Percentiles rank a stretch among this genome's conserved stretches.
phyloP scores from a whole-genome alignment of 1,139 yeast species.

The Taphrina communis region DNA sequence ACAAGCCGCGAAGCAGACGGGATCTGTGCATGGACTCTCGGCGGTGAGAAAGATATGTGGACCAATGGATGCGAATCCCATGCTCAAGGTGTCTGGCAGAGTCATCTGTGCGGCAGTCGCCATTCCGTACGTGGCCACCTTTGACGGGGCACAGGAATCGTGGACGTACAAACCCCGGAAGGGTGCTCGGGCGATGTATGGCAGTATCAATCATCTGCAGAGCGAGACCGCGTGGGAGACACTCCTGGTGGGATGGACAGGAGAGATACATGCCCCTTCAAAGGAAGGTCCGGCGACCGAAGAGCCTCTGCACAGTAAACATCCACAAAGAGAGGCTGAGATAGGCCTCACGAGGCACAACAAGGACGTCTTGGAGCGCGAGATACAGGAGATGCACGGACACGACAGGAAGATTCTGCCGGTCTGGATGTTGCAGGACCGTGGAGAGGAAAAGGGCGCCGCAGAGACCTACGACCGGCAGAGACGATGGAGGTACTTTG shows the following conservation, averaged over 20 bases:
- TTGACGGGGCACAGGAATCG: constrained; percentile 45
- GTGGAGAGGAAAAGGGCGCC: constrained; percentile 54
- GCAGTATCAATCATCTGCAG: constrained; percentile 69
- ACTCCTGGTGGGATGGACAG: constrained; percentile 93
- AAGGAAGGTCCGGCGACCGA: constrained; percentile 46
- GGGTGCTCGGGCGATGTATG: constrained; percentile 84
- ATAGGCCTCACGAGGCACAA: constrained; percentile 24
- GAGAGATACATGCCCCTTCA: constrained; percentile 66
- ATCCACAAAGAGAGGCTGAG: constrained; percentile 31
- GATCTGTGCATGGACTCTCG: not conserved
- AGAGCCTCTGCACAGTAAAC: constrained; percentile 22
- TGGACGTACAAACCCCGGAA: constrained; percentile 64
- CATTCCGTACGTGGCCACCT: constrained; percentile 48
- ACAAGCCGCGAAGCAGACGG: not conserved
- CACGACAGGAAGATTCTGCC: constrained; percentile 64
- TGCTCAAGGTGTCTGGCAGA: constrained; percentile 47
- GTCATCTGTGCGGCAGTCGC: constrained; percentile 53
- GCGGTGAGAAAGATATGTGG: constrained; percentile 11
- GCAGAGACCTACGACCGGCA: constrained; percentile 57
- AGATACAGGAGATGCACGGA: constrained; percentile 56
- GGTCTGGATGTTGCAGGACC: constrained; percentile 66
- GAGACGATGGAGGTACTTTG: constrained; percentile 81
- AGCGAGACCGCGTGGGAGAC: constrained; percentile 82
- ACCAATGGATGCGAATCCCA: constrained; percentile 21
- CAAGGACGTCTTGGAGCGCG: constrained; percentile 26